Evolutionary conservation across 2,329 filamentous ascomycete species (phyloP), one percentile per base, ranked within the genome.

Genomic region (Triangularia verruculosa): DNA sequence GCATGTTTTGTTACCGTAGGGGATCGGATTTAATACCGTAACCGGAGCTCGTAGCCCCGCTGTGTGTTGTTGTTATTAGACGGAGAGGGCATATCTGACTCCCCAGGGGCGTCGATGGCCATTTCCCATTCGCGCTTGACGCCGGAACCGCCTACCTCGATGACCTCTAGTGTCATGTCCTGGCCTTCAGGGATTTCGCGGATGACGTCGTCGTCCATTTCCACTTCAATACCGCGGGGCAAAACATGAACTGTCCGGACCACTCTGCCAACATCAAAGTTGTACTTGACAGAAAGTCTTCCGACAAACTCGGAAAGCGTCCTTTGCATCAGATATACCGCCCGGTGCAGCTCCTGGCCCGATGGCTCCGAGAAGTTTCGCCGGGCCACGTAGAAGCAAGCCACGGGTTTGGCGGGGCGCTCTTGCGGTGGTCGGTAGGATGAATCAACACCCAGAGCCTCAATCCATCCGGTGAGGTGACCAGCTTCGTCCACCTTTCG

Each of bases 161-260:
- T 74, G 51, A 91, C 81, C 69, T 95, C 89, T 63, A 91, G 83
- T 64, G 89, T 85, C 89, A 98, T 95, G 72, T 97, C 94, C 75
- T 98, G 92, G 30, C 93, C 93, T 78, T 99, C 95, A 1, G 87
- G 85, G 59, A 98, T 81, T 74, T 94, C 90, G 53, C 85, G 85
- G 30, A 98, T 86, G 56, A 96, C 89, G 67, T 97, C 93, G 72
- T 98, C 93, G 72, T 98, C 95, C 70, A 98, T 84, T 72, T 96
- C 86, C 61, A 98, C 87, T 71, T 93, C 87, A 1, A 97, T 78
- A 0, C 92, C 92, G 67, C 88, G 87, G 13, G 87, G 82, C 51
- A 91, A 89, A 60, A 93, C 80, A 63, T 87, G 91, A 4, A 96
- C 80, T 1, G 89, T 88, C 34, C 90, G 88, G 1, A 87, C 79